Evolutionary conservation across 345 rosid genomes (phyloP).

Genomic region (Camelina neglecta): DNA sequence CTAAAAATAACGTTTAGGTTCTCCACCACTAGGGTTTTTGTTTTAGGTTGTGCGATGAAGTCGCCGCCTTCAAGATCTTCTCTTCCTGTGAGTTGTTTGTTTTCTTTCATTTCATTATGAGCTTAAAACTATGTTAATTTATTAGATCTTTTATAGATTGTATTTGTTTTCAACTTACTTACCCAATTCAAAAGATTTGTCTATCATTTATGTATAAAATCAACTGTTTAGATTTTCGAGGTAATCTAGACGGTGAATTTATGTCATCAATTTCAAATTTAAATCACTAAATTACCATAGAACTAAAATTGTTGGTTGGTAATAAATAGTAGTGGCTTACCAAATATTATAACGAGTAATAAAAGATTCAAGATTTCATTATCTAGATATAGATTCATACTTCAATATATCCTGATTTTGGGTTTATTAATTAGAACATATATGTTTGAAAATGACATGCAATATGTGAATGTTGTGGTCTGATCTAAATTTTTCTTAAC

Average conservation of each 20-base stretch:
- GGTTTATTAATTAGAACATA: too few species aligned
- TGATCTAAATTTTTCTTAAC: too few species aligned
- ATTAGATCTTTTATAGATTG: not conserved
- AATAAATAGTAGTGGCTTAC: not conserved
- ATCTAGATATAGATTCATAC: not conserved
- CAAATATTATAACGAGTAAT: not conserved
- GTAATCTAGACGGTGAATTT: not conserved
- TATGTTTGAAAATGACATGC: too few species aligned
- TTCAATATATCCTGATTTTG: not conserved
- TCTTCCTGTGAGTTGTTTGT: not conserved
- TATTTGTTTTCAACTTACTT: not conserved
- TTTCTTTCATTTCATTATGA: too few species aligned
- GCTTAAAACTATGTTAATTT: not conserved
- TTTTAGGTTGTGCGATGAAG: constrained; percentile 2
- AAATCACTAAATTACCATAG: too few species aligned
- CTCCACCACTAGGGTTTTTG: not conserved
- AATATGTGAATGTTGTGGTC: too few species aligned
- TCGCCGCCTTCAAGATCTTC: not conserved
- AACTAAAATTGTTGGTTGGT: not conserved
- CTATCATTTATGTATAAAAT: not conserved
- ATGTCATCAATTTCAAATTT: not conserved
- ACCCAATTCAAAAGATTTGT: not conserved
- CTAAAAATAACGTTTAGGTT: not conserved
- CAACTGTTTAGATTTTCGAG: not conserved
- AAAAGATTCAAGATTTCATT: not conserved